Evolutionary conservation across 2,329 filamentous ascomycete genomes (phyloP).

Genomic region (Neodidymelliopsis sp.): DNA sequence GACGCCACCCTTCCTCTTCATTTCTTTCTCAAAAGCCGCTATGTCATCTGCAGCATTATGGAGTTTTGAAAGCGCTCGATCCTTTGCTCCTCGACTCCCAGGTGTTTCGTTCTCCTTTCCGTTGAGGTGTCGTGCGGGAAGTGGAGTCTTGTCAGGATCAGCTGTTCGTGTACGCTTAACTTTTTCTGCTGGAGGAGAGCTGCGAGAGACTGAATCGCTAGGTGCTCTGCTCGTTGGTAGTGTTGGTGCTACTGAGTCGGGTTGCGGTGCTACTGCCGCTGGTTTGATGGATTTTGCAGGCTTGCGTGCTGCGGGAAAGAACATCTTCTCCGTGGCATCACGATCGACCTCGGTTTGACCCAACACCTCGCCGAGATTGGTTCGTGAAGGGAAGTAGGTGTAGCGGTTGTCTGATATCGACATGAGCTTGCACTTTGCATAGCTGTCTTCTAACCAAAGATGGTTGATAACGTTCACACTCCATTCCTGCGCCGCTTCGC

Average conservation of each 20-base stretch:
- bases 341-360: slow-evolving; percentile 87
- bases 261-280: slow-evolving; percentile 28
- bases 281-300: slow-evolving; percentile 26
- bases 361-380: slow-evolving; percentile 91
- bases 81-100: slow-evolving; percentile 85
- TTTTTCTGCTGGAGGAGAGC: slow-evolving; percentile 36
- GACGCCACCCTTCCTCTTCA: slow-evolving; percentile 77
- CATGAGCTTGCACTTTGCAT: slow-evolving; percentile 83
- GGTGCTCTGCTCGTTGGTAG: slow-evolving; percentile 19
- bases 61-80: slow-evolving; percentile 78
- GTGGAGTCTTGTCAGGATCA: slow-evolving; percentile 59
- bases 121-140: slow-evolving; percentile 43
- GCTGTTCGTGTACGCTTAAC: slow-evolving; percentile 35
- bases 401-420: slow-evolving; percentile 77
- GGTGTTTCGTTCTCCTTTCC: slow-evolving; percentile 89
- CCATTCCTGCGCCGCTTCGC: slow-evolving; percentile 91
- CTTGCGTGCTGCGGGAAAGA: slow-evolving; percentile 54
- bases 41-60: slow-evolving; percentile 85
- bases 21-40: slow-evolving; percentile 90
- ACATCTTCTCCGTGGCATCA: slow-evolving; percentile 73
- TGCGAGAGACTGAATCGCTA: slow-evolving; percentile 32
- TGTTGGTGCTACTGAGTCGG: slow-evolving; percentile 30
- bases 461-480: slow-evolving; percentile 90
- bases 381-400: slow-evolving; percentile 84
- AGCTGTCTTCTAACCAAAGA: slow-evolving; percentile 96